Evolutionary conservation across 2,329 filamentous ascomycete species (phyloP).

Genomic region (Didymella exigua): DNA sequence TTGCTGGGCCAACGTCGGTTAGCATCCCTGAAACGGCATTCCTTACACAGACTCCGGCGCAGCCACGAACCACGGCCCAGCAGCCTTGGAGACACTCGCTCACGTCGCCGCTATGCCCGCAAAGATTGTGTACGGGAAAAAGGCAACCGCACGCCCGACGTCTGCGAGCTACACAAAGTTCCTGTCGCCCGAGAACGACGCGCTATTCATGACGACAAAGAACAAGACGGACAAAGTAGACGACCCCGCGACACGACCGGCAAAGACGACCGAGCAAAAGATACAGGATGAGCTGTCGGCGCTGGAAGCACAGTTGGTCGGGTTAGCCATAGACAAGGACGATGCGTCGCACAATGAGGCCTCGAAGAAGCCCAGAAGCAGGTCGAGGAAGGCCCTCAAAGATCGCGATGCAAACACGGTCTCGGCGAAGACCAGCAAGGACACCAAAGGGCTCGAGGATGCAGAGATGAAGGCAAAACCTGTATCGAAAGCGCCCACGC

Average conservation of each 20-base stretch:
- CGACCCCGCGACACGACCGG: background rate
- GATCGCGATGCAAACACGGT: constrained; percentile 20
- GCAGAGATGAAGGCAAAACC: background rate
- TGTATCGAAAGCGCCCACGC: background rate
- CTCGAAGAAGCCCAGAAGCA: constrained; percentile 1
- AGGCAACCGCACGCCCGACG: constrained; percentile 1
- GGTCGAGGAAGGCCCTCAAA: constrained; percentile 14
- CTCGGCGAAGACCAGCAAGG: background rate
- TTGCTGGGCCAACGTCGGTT: constrained; percentile 18
- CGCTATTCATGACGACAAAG: constrained; percentile 7
- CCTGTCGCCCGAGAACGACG: constrained; percentile 36
- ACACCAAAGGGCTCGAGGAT: background rate
- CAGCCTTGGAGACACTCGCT: constrained; percentile 6
- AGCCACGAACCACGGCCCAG: background rate
- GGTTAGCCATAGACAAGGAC: background rate
- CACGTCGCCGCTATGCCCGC: constrained; percentile 25
- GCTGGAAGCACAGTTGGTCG: constrained; percentile 10
- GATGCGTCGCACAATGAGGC: background rate
- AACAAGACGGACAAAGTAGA: background rate
- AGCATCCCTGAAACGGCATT: constrained; percentile 14
- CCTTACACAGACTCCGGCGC: constrained; percentile 18
- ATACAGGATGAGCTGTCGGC: constrained; percentile 10
- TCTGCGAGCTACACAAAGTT: constrained; percentile 31
- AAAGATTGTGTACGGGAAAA: constrained; percentile 34
- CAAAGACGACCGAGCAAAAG: constrained; percentile 5